Conservation (phyloP, 1,139 yeast species). For the Debaryomycetaceae sp. region DNA sequence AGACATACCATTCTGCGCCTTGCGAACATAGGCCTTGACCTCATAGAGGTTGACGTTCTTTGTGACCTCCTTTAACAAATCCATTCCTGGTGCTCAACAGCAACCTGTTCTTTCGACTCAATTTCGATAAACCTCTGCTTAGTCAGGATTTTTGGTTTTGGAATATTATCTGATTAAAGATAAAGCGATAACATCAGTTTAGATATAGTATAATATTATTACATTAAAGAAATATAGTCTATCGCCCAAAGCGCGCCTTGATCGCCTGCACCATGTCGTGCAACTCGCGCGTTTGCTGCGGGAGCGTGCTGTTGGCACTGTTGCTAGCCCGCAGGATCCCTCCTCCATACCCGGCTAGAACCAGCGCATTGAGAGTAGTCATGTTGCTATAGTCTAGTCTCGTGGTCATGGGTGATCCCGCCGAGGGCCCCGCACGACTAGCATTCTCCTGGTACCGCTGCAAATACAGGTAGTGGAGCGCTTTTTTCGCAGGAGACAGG, state of each 20-base stretch:
- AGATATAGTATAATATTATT: not conserved
- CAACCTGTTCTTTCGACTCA: not conserved
- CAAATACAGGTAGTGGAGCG: not conserved
- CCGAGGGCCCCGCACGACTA: not conserved
- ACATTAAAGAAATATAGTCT: too few species aligned
- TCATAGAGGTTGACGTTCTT: constrained; percentile 84
- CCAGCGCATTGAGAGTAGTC: constrained; percentile 11
- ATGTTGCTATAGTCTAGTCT: not conserved
- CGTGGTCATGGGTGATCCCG: not conserved
- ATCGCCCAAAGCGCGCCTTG: too few species aligned
- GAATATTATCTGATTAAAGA: not conserved
- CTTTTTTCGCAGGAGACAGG: constrained; percentile 2
- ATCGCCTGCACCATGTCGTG: constrained; percentile 28
- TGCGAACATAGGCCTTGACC: constrained; percentile 94
- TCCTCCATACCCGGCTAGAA: constrained; percentile 25
- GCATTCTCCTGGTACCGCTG: not conserved
- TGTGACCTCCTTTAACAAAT: constrained; percentile 58
- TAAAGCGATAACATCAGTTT: not conserved
- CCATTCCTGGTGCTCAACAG: constrained; percentile 28
- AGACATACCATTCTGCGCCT: constrained; percentile 78
- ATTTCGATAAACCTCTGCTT: too few species aligned
- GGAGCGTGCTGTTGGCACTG: constrained; percentile 18
- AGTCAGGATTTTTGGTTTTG: not conserved
- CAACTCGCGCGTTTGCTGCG: constrained; percentile 22
- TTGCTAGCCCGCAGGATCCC: constrained; percentile 34